Conservation (phyloP, 2,329 filamentous ascomycete genomes). For the Pestalotiopsis sp. region DNA sequence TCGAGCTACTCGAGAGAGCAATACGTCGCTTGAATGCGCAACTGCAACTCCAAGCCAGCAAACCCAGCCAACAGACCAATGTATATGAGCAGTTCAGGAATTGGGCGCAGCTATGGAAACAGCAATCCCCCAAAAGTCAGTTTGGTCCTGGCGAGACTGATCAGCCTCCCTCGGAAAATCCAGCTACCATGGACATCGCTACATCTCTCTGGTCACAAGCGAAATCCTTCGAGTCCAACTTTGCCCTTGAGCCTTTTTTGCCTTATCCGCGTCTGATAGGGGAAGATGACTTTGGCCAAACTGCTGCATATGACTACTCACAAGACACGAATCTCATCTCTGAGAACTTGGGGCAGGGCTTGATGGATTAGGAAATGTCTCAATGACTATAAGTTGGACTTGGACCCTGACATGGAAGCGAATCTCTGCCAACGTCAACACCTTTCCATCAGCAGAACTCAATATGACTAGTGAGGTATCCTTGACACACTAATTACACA, state of each 20-base stretch:
- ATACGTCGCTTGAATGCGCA: background rate
- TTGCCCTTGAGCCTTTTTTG: background rate
- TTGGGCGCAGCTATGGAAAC: constrained; percentile 2
- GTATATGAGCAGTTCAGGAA: background rate
- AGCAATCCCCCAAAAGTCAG: background rate
- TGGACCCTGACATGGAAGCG: too few relatives aligned
- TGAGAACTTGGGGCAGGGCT: too few relatives aligned
- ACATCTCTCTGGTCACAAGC: background rate
- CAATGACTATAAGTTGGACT: too few relatives aligned
- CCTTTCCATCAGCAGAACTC: too few relatives aligned
- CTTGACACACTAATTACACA: too few relatives aligned
- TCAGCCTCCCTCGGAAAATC: background rate
- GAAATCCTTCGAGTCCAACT: background rate
- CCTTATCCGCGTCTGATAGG: background rate
- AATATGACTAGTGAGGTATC: too few relatives aligned
- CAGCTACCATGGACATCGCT: background rate
- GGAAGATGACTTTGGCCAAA: background rate
- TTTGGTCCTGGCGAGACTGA: background rate
- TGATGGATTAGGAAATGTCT: too few relatives aligned
- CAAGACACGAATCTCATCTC: too few relatives aligned
- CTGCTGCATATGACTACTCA: background rate
- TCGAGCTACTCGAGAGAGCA: background rate
- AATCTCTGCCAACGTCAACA: too few relatives aligned
- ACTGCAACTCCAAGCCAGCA: background rate
- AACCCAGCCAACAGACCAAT: background rate